Evolutionary conservation across 2,329 filamentous ascomycete species (phyloP).

Genomic region (Arthrocladium fulminans): DNA sequence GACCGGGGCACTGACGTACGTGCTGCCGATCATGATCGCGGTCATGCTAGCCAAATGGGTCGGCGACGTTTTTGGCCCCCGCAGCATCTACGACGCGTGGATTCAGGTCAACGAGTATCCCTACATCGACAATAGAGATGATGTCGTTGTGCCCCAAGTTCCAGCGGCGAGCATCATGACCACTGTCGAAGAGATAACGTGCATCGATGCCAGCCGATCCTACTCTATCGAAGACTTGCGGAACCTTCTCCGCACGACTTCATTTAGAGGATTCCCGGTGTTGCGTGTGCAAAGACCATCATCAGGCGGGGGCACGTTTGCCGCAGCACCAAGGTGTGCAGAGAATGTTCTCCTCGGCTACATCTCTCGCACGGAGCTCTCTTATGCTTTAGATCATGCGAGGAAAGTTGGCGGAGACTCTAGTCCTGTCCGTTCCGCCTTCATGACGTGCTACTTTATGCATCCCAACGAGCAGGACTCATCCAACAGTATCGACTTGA

Average conservation of each 20-base stretch:
- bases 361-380: constrained; percentile 83
- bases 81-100: constrained; percentile 96
- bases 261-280: constrained; percentile 86
- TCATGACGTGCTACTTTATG: constrained; percentile 74
- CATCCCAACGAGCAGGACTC: constrained; percentile 77
- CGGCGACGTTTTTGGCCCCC: constrained; percentile 84
- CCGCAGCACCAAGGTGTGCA: constrained; percentile 28
- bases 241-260: constrained; percentile 61
- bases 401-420: background rate
- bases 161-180: constrained; percentile 88
- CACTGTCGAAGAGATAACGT: constrained; percentile 76
- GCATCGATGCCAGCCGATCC: constrained; percentile 68
- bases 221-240: constrained; percentile 74
- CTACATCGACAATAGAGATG: constrained; percentile 85
- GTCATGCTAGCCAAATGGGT: constrained; percentile 99
- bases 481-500: constrained; percentile 68
- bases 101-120: constrained; percentile 94
- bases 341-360: constrained; percentile 77
- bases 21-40: constrained; percentile 96
- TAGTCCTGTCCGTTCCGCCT: constrained; percentile 36
- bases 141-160: constrained; percentile 68
- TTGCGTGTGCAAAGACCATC: constrained; percentile 35
- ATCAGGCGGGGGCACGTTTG: constrained; percentile 1
- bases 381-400: constrained; percentile 65
- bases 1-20: constrained; percentile 89